Evolutionary conservation across 148 eudicot genomes (phyloP), one percentile per base, ranked within the genome.

Genomic region (Vaccinium myrtillus): DNA sequence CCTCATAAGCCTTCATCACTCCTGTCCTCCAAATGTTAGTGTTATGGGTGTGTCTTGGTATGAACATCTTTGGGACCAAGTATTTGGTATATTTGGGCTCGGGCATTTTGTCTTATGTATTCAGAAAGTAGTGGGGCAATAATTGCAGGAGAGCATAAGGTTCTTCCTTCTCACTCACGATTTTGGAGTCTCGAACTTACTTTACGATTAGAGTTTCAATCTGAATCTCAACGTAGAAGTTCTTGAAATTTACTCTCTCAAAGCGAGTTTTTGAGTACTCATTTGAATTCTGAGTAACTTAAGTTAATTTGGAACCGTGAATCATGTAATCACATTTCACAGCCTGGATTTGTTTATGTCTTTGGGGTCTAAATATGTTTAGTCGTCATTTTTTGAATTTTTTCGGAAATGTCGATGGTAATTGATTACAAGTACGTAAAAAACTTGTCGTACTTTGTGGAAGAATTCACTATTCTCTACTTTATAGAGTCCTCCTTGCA

Each of bases 371-470:
- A 36, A 77, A 43, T 25, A 21, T 77, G 23, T 50, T 77, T 50
- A 50, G 19, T 50, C 39, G 1, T 18, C 58, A 25, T 7, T 81
- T 51, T 50, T 67, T 18, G 10, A 48, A 8, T 46, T 13, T 8
- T 82, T 53, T 6, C 53, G 5, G 32, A 73, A 50, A 46, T 73
- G n/a, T 83, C 16, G 81, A 76, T 83, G 70, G 55, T 83, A 39
- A 61, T 30, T 30, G 21, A 30, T 55, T 54, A 59, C 70, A 59
- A 46, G 49, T 75, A 56, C 59, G 75, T 76, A 30, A 48, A 58
- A 30, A 48, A 58, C 58, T 61, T 2, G 19, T 36, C 39, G 25
- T 7, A 51, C 16, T 23, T 77, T 77, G 50, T 46, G 65, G 30
- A 23, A 23, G 63, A 21, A 36, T 51, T 59, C 19, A 3, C 32